Base-by-base conservation (phyloP, 495 filamentous ascomycete species). In the Aspergillus ostianus region DNA sequence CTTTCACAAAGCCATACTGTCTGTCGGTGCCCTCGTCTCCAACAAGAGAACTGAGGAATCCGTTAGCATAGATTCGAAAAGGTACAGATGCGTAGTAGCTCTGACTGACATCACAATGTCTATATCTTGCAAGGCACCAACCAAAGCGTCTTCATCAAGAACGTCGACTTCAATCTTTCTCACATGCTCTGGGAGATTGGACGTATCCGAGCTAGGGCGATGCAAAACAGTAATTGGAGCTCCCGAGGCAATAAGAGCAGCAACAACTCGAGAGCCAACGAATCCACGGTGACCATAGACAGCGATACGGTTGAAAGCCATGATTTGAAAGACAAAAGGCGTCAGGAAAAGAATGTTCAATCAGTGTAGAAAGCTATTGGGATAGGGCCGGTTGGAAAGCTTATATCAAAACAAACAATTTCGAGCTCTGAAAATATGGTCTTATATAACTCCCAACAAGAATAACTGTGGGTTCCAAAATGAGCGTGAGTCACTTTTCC, bases 251-350 rank as follows among this genome's bases (percentile, higher is more conserved):
- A 55, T 51, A 4, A 69, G 61, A 27, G 64, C 61, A 17, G 27
- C 41, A 23, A 64, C 56, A 30, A 69, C 56, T 12, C 23, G 44
- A 12, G 67, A 69, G 55, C 67, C 58, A 29, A 44, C 64, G 47
- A 52, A 69, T 18, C 67, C 67, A 15, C 64, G 64, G 56, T 69
- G 67, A 21, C 56, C 64, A 29, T 69, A 69, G 27, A 69, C 59
- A 29, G 66, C 66, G 20, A 68, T 56, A 23, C 66, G 60, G 51
- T 68, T 68, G 44, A 59, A 68, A 13, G 57, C 7, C 65, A 68
- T 68, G 58, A 48, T 48, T 48, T 48, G 46, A 18, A 48, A 48
- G 46, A 48, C 46, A 48, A 48, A 7, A 21, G 46, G n/a, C 20
- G 46, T 15, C 46, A 6, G 46, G 20, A 13, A 47, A 48, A 48